Percentiles rank a stretch among this genome's conserved stretches.
phyloP scores from a whole-genome alignment of 2,329 filamentous ascomycete species.

The Whalleya microplaca region DNA sequence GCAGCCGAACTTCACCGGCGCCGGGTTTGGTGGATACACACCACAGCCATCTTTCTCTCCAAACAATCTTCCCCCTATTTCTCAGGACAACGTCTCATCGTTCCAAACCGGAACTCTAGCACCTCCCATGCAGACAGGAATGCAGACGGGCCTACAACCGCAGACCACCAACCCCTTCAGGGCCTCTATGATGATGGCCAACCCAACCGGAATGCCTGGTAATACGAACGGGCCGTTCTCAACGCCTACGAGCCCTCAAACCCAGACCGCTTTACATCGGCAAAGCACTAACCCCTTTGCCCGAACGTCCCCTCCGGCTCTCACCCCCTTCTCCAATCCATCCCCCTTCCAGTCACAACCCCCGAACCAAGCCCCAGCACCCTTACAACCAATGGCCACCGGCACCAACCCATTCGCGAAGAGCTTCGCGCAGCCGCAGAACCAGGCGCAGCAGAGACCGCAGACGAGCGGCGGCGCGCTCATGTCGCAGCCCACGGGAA shows the following conservation, averaged over 20 bases:
- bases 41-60: slow-evolving; percentile 64
- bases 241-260: slow-evolving; percentile 45
- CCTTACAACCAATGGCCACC: slow-evolving; percentile 54
- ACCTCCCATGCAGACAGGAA: slow-evolving; percentile 43
- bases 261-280: slow-evolving; percentile 46
- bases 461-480: slow-evolving; percentile 54
- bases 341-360: slow-evolving; percentile 50
- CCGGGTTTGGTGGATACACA: slow-evolving; percentile 83
- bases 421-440: slow-evolving; percentile 44
- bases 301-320: slow-evolving; percentile 57
- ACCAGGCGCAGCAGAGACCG: slow-evolving; percentile 46
- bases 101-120: slow-evolving; percentile 53
- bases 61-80: slow-evolving; percentile 57
- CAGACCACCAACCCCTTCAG: slow-evolving; percentile 90
- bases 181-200: slow-evolving; percentile 77
- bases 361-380: slow-evolving; percentile 41
- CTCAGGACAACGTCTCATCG: slow-evolving; percentile 57
- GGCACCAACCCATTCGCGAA: slow-evolving; percentile 65
- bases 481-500: slow-evolving; percentile 78
- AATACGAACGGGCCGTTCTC: slow-evolving; percentile 41
- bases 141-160: slow-evolving; percentile 45
- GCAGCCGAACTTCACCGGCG: slow-evolving; percentile 63
- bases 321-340: slow-evolving; percentile 43
- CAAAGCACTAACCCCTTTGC: slow-evolving; percentile 90
- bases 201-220: slow-evolving; percentile 52